A percentile compares a stretch with the other conserved stretches of the same genome.
Evolutionary conservation across 805 yeast species (phyloP).

Genomic region (Metschnikowia gelsemii): DNA sequence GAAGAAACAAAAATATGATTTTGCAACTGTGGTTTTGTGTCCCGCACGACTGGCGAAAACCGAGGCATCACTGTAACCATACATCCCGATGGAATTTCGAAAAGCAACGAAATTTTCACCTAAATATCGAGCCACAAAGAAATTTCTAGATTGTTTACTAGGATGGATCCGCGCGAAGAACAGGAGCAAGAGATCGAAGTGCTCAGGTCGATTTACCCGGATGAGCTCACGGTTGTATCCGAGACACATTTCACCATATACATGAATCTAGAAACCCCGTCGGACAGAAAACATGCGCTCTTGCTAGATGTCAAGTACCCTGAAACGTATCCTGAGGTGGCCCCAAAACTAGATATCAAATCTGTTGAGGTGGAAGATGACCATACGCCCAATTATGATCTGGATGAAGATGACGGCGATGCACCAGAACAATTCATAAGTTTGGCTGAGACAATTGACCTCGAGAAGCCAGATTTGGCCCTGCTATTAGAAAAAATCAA

Average conservation of each 20-base stretch:
- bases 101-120: too few relatives aligned
- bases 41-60: too few relatives aligned
- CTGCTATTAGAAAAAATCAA: conserved; percentile 40
- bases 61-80: too few relatives aligned
- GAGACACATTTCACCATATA: conserved; percentile 55
- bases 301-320: conserved; percentile 69
- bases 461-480: conserved; percentile 49
- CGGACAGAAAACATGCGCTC: conserved; percentile 57
- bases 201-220: conserved; percentile 88
- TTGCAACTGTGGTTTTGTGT: too few relatives aligned
- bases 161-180: conserved; percentile 83
- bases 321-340: conserved; percentile 75
- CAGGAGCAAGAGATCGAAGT: conserved; percentile 89
- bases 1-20: too few relatives aligned
- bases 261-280: conserved; percentile 64
- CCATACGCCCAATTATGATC: conserved; percentile 39
- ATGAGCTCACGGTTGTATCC: conserved; percentile 59
- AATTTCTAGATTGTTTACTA: too few relatives aligned
- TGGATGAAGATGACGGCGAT: conserved; percentile 24
- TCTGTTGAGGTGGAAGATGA: conserved; percentile 33
- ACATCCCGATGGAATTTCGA: too few relatives aligned
- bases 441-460: conserved; percentile 57
- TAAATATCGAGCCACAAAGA: too few relatives aligned
- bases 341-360: conserved; percentile 55
- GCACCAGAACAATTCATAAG: conserved; percentile 39